phyloP scores from a whole-genome alignment of 371 early-diverging fungal species.

The Saksenaea oblongispora region DNA sequence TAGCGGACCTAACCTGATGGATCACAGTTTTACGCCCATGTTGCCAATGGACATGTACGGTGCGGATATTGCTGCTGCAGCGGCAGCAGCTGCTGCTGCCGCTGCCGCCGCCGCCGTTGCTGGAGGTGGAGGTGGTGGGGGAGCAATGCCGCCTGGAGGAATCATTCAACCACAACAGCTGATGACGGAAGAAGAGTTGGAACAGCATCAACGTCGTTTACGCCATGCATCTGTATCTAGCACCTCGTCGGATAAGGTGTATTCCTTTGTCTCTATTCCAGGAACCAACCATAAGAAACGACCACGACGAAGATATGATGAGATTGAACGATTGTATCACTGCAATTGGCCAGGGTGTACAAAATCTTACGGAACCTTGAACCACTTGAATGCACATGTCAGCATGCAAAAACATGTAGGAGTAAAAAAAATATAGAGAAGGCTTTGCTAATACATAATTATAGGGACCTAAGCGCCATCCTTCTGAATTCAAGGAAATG shows the following conservation, averaged over 20 bases:
- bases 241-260: conserved; percentile 26
- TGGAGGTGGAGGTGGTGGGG: too few relatives aligned
- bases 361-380: conserved; percentile 63
- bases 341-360: conserved; percentile 55
- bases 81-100: conserved; percentile 11
- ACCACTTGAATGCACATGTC: conserved; percentile 64
- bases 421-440: neutral
- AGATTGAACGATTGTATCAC: conserved; percentile 59
- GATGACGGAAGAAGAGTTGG: conserved; percentile 1
- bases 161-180: neutral
- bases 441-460: neutral
- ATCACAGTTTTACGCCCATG: neutral
- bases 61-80: conserved; percentile 3
- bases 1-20: conserved; percentile 5
- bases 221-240: conserved; percentile 9
- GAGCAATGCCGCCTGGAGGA: neutral
- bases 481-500: conserved; percentile 56
- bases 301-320: conserved; percentile 55
- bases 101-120: neutral
- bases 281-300: conserved; percentile 56
- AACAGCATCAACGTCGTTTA: conserved; percentile 1
- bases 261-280: conserved; percentile 52
- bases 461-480: conserved; percentile 33
- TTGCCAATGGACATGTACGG: conserved; percentile 17
- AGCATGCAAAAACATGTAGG: conserved; percentile 60